Evolutionary conservation across 345 rosid genomes (phyloP).

Genomic region (Populus euphratica): DNA sequence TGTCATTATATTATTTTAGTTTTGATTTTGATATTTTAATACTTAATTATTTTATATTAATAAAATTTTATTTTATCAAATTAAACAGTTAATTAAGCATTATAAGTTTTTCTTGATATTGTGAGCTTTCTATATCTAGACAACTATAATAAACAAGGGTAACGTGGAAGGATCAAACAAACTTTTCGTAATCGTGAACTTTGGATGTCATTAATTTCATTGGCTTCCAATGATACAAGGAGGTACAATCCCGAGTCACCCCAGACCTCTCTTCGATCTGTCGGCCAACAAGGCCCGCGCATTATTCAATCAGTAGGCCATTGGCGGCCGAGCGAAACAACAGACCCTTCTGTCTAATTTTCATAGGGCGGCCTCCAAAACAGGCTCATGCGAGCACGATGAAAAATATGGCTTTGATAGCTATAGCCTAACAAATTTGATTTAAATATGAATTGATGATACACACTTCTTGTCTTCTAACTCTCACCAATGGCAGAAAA

Average conservation of each 20-base stretch:
- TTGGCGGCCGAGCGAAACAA: slow-evolving; percentile 14
- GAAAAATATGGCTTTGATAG: slow-evolving; percentile 9
- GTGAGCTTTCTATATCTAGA: too few relatives aligned
- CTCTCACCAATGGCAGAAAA: too few relatives aligned
- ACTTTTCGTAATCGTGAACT: too few relatives aligned
- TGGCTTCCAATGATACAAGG: not conserved
- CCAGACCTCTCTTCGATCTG: not conserved
- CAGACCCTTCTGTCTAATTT: not conserved
- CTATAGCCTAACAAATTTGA: slow-evolving; percentile 1
- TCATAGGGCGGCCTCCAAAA: slow-evolving; percentile 8
- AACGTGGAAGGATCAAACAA: too few relatives aligned
- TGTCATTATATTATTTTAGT: too few relatives aligned
- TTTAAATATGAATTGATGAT: not conserved
- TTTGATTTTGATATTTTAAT: too few relatives aligned
- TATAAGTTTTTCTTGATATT: too few relatives aligned
- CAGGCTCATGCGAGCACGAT: slow-evolving; percentile 9
- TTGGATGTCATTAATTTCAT: not conserved
- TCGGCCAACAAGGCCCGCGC: slow-evolving; percentile 23
- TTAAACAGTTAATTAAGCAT: too few relatives aligned
- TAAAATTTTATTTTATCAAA: too few relatives aligned
- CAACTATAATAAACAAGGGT: too few relatives aligned
- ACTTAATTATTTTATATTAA: too few relatives aligned
- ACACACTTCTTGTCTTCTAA: too few relatives aligned
- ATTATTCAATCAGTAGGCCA: slow-evolving; percentile 21
- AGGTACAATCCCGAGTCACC: not conserved